Evolutionary conservation across 805 yeast species (phyloP).

Genomic region (Candida bentonensis): DNA sequence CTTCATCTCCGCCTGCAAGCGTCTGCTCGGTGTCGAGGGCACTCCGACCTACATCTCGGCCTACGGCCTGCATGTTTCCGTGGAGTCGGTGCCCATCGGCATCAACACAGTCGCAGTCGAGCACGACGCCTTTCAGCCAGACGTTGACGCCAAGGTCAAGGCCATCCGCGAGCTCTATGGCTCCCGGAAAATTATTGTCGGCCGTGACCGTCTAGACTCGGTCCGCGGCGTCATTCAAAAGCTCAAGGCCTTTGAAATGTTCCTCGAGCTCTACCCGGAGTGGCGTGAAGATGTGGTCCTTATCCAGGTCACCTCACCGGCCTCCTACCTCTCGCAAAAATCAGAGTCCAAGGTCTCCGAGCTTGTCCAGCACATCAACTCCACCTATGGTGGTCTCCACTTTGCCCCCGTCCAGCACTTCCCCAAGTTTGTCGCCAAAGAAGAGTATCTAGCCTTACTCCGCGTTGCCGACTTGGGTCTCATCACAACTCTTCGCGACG

Average conservation of each 20-base stretch:
- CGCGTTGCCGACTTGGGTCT: conserved; percentile 84
- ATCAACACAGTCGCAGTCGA: conserved; percentile 64
- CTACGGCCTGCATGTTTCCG: conserved; percentile 63
- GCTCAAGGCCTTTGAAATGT: conserved; percentile 77
- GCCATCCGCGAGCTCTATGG: conserved; percentile 38
- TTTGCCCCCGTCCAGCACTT: conserved; percentile 85
- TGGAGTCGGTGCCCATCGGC: conserved; percentile 77
- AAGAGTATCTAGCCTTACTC: conserved; percentile 77
- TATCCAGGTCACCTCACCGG: conserved; percentile 84
- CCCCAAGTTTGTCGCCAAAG: conserved; percentile 75
- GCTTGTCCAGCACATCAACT: conserved; percentile 66
- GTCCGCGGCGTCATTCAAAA: conserved; percentile 93
- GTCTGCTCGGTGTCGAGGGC: conserved; percentile 69
- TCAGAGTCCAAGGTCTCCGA: conserved; percentile 76
- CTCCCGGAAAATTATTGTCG: conserved; percentile 61
- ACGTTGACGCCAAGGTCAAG: conserved; percentile 35
- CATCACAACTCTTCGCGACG: conserved; percentile 85
- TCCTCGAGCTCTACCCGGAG: conserved; percentile 81
- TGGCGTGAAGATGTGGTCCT: conserved; percentile 79
- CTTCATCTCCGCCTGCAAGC: conserved; percentile 77
- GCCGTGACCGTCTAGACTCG: conserved; percentile 83
- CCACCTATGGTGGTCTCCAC: conserved; percentile 69
- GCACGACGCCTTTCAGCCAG: conserved; percentile 37
- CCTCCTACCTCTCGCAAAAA: conserved; percentile 41
- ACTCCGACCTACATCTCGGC: conserved; percentile 36